Conservation (phyloP, 352 stramenopile genomes). For the Globisporangium takayamanum region DNA sequence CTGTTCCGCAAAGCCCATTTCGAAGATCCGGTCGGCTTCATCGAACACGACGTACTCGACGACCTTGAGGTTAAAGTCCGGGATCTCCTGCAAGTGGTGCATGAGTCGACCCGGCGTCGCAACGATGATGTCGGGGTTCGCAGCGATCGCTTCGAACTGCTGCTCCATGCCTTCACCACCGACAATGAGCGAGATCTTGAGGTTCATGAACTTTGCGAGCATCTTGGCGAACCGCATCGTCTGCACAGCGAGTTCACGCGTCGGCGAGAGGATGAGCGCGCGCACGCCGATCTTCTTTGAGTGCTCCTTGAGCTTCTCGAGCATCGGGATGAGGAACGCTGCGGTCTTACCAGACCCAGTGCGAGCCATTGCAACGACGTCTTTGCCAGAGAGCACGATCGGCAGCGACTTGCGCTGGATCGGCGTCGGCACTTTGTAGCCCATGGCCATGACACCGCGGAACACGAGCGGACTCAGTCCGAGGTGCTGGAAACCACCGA, state of each 20-base stretch:
- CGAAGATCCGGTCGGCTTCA: conserved; percentile 98
- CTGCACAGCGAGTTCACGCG: conserved; percentile 97
- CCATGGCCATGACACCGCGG: conserved; percentile 89
- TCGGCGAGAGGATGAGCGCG: conserved; percentile 93
- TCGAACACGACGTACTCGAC: conserved; percentile 96
- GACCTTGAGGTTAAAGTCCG: conserved; percentile 89
- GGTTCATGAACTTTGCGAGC: conserved; percentile 88
- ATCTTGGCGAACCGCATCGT: conserved; percentile 89
- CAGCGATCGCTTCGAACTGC: conserved; percentile 94
- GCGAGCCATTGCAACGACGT: conserved; percentile 98
- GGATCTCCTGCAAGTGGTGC: conserved; percentile 91
- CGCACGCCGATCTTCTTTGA: conserved; percentile 84
- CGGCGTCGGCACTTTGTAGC: conserved; percentile 96
- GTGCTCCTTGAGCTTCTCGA: conserved; percentile 96
- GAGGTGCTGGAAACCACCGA: conserved; percentile 81
- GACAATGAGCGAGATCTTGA: conserved; percentile 92
- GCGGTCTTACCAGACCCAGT: conserved; percentile 98
- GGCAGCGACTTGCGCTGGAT: conserved; percentile 98
- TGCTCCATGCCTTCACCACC: conserved; percentile 98
- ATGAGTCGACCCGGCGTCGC: conserved; percentile 94
- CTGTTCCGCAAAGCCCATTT: conserved; percentile 99
- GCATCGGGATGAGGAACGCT: conserved; percentile 96
- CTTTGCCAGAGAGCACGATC: conserved; percentile 92
- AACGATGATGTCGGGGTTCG: conserved; percentile 92
- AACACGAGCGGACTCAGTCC: conserved; percentile 75